Evolutionary conservation across 1,284 basidiomycete species (phyloP).

Genomic region (Chalciporus piperatoides): DNA sequence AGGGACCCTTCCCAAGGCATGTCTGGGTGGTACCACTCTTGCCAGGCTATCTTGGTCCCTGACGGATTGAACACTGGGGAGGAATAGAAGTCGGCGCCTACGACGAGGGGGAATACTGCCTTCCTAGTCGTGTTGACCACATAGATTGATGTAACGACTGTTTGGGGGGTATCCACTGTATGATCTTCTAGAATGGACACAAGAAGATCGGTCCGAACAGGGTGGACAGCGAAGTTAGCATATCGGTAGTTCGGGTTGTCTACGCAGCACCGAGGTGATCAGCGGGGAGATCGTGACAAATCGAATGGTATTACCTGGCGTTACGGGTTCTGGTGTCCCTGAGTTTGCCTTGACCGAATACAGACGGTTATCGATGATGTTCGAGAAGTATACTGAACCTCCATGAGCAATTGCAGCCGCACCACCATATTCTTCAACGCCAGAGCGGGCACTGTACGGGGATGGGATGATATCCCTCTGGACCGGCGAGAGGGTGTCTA

Average conservation of each 20-base stretch:
- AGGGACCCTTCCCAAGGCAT: slow-evolving; percentile 81
- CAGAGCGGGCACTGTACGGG: slow-evolving; percentile 35
- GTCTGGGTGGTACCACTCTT: slow-evolving; percentile 73
- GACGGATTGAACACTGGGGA: slow-evolving; percentile 63
- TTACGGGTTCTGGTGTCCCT: slow-evolving; percentile 20
- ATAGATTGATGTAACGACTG: slow-evolving; percentile 48
- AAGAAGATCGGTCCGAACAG: slow-evolving; percentile 22
- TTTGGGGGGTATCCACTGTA: slow-evolving; percentile 46
- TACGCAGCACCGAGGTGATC: slow-evolving; percentile 1
- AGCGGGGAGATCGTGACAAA: not conserved
- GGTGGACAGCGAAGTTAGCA: slow-evolving; percentile 38
- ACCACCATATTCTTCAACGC: slow-evolving; percentile 43
- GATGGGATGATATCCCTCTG: slow-evolving; percentile 31
- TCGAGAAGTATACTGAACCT: slow-evolving; percentile 37
- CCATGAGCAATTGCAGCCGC: slow-evolving; percentile 32
- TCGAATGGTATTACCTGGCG: slow-evolving; percentile 22
- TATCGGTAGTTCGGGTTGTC: slow-evolving; percentile 47
- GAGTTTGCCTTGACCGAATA: slow-evolving; percentile 18
- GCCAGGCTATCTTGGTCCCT: slow-evolving; percentile 63
- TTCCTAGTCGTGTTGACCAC: slow-evolving; percentile 40
- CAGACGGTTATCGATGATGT: slow-evolving; percentile 23
- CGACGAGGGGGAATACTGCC: slow-evolving; percentile 30
- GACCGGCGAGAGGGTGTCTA: slow-evolving; percentile 24
- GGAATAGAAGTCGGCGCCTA: slow-evolving; percentile 56
- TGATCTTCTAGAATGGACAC: slow-evolving; percentile 54